A percentile compares a stretch with the other conserved stretches of the same genome.
These are phyloP conservation scores for Lactarius quietus DNA, from an alignment of 768 basidiomycete genomes.

Conservation along the genomic window DNA sequence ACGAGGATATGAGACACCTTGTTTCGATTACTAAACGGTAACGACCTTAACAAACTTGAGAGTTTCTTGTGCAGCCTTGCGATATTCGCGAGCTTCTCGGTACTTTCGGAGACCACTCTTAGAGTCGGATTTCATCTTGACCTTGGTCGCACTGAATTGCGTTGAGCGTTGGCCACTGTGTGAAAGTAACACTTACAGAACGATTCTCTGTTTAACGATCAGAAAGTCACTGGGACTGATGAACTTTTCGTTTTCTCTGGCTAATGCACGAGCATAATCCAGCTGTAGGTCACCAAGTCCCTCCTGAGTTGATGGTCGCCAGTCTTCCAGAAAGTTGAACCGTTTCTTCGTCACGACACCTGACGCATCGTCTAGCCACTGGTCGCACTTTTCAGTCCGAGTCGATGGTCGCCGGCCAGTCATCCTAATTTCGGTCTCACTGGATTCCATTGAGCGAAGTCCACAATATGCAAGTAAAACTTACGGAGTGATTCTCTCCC, in stretches of 20 bases:
- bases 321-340: neutral
- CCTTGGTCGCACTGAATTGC: constrained; percentile 2
- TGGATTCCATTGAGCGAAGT: too few species aligned
- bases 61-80: constrained; percentile 1
- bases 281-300: neutral
- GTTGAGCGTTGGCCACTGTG: neutral
- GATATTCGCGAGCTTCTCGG: constrained; percentile 6
- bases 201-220: constrained; percentile 5
- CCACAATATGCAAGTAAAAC: too few species aligned
- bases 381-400: too few species aligned
- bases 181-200: neutral
- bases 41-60: constrained; percentile 1
- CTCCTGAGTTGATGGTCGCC: neutral
- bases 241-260: neutral
- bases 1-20: constrained; percentile 1
- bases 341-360: constrained; percentile 8
- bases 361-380: constrained; percentile 13
- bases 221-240: neutral
- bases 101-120: constrained; percentile 5
- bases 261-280: constrained; percentile 7
- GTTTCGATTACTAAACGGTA: too few species aligned
- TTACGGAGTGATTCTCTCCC: too few species aligned
- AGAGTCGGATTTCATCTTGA: neutral
- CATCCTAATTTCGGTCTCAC: too few species aligned
- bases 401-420: too few species aligned